Percentiles rank a stretch among this genome's conserved stretches.
Evolutionary conservation across 768 basidiomycete genomes (phyloP).

Genomic region (Lactarius akahatsu): DNA sequence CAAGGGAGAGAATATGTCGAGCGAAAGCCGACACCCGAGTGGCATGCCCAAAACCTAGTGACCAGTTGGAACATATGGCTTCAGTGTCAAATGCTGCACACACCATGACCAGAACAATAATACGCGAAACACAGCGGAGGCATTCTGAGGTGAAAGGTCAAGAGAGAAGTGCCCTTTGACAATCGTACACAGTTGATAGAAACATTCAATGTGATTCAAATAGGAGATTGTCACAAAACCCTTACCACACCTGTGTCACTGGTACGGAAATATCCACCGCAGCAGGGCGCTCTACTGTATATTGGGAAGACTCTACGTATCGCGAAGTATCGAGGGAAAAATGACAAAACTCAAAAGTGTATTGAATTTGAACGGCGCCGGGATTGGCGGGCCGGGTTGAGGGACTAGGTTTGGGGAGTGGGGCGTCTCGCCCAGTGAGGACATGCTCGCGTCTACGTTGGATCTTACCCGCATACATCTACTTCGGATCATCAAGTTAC

Average conservation of each 20-base stretch:
- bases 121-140: conserved; percentile 49
- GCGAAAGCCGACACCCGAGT: conserved; percentile 79
- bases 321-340: neutral
- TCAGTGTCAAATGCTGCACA: neutral
- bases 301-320: neutral
- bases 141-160: conserved; percentile 1
- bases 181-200: neutral
- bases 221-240: neutral
- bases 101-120: conserved; percentile 77
- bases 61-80: neutral
- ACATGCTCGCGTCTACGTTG: neutral
- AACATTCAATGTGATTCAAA: neutral
- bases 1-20: conserved; percentile 52
- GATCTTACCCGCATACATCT: neutral
- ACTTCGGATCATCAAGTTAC: neutral
- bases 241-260: neutral
- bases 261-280: neutral
- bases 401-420: no score
- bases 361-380: neutral
- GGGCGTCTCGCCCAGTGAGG: no score
- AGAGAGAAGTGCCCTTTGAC: no score
- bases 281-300: neutral
- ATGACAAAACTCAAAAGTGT: neutral
- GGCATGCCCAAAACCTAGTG: conserved; percentile 75
- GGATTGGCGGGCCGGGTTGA: neutral